Base-by-base conservation (phyloP, 768 basidiomycete genomes). In the Vararia minispora region DNA sequence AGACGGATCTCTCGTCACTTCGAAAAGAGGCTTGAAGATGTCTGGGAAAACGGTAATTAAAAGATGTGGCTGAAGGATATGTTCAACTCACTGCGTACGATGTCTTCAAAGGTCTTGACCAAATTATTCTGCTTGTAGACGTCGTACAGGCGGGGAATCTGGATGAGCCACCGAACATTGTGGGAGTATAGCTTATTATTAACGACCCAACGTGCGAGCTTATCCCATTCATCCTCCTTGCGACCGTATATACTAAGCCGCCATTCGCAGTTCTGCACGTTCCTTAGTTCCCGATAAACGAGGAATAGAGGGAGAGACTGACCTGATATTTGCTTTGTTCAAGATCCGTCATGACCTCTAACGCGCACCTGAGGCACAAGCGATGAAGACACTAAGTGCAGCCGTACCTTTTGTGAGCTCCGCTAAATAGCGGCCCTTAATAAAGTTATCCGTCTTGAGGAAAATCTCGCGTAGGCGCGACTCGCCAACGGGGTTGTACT, bases 281-380 rank as follows among this genome's bases (percentile, higher is more conserved):
- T 29, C 28, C 13, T 29, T 17, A 21, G 14, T 31, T 32, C 12
- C 13, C 17, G 16, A 20, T 18, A 5, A 27, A 28, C 12, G 29
- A n/a, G 10, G 16, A 28, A 12, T 16, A 39, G 27, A 12, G 16
- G 30, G 5, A 26, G 22, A 20, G 17, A 26, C 59, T 32, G 57
- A 86, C 87, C 70, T 98, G 95, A 52, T 99, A 99, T 60, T 99
- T 99, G 66, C 85, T 91, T 56, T 95, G 90, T 56, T 98, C 90
- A 22, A 98, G 59, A 75, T 99, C 95, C n/a, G 69, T 82, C 76
- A 98, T 97, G 28, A 98, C 67, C 70, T 99, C 95, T 97, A 33
- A 8, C 12, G 11, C 7, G 9, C 12, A 22, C 6, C 43, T 48
- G 17, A 38, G 12, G 16, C 26, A 34, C 3, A 6, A 35, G 29